Conservation (phyloP, 768 basidiomycete genomes). For the Lactifluus volemus region DNA sequence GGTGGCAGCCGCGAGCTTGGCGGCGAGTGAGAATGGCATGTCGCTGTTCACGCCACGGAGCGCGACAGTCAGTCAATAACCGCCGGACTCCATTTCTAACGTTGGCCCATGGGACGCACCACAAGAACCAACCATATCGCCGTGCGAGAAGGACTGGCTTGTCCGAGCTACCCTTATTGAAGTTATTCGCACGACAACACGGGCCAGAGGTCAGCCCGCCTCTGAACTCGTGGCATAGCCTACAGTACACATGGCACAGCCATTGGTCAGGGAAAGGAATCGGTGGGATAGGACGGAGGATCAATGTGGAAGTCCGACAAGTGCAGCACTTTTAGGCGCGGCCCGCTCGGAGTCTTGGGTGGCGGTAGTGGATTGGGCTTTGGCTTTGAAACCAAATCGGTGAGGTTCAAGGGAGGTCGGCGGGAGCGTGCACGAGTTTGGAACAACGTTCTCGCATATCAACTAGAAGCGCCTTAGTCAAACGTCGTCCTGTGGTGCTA, state of each 20-base stretch:
- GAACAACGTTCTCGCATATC: constrained; percentile 52
- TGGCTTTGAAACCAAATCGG: constrained; percentile 64
- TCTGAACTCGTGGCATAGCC: constrained; percentile 64
- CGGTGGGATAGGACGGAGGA: constrained; percentile 29
- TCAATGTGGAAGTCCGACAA: constrained; percentile 74
- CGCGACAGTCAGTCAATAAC: not conserved
- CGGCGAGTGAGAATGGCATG: constrained; percentile 49
- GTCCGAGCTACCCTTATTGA: constrained; percentile 44
- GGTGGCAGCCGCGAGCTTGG: too few species aligned
- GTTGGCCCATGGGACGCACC: constrained; percentile 29
- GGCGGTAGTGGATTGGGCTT: constrained; percentile 62
- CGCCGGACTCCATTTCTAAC: too few species aligned
- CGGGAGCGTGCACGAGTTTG: constrained; percentile 43
- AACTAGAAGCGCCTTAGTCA: constrained; percentile 29
- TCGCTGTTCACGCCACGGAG: constrained; percentile 32
- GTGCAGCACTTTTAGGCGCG: constrained; percentile 64
- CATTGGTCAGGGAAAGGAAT: not conserved
- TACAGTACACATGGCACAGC: constrained; percentile 22
- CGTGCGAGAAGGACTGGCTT: constrained; percentile 49
- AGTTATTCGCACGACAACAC: constrained; percentile 54
- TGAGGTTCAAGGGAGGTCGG: constrained; percentile 52
- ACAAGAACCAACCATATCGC: constrained; percentile 55
- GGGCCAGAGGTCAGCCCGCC: constrained; percentile 60
- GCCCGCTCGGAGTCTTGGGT: constrained; percentile 49
- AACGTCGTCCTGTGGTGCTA: not conserved